Conservation (phyloP, 345 rosid species). For the Geranium brycei region DNA sequence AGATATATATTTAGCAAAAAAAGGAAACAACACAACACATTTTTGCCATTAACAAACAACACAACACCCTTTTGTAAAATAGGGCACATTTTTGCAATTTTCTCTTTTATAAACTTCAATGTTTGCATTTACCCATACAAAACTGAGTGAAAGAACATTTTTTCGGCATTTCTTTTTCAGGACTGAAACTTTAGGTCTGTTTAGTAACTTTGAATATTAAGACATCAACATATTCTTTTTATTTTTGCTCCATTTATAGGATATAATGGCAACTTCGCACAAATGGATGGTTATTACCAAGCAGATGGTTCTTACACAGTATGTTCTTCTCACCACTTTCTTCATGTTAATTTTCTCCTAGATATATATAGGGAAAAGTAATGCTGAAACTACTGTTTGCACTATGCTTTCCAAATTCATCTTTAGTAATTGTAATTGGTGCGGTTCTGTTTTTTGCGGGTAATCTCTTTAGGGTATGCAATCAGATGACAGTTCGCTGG, state of each 20-base stretch:
- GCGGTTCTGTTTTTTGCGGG: conserved; percentile 6
- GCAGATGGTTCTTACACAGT: conserved; percentile 26
- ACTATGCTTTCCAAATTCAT: not conserved
- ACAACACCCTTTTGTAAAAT: no score
- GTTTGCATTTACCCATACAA: no score
- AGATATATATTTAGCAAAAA: not conserved
- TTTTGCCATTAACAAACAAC: no score
- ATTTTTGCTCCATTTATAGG: conserved; percentile 25
- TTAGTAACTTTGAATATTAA: not conserved
- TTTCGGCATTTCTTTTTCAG: no score
- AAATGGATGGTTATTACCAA: conserved; percentile 14
- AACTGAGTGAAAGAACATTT: no score
- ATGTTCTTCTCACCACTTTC: conserved; percentile 15
- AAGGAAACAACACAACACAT: no score
- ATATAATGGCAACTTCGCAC: conserved; percentile 15
- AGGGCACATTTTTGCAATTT: no score
- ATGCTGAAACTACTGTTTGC: no score
- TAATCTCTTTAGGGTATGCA: conserved; percentile 26
- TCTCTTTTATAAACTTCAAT: no score
- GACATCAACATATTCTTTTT: not conserved
- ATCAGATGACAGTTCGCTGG: conserved; percentile 34
- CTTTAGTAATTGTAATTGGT: conserved; percentile 5
- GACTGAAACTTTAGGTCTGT: not conserved
- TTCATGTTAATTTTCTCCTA: conserved; percentile 1
- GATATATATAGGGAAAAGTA: not conserved